Percentiles rank a stretch among this genome's conserved stretches.
Evolutionary conservation across 2,329 filamentous ascomycete genomes (phyloP).

Genomic region (Trichoderma citrinoviride): DNA sequence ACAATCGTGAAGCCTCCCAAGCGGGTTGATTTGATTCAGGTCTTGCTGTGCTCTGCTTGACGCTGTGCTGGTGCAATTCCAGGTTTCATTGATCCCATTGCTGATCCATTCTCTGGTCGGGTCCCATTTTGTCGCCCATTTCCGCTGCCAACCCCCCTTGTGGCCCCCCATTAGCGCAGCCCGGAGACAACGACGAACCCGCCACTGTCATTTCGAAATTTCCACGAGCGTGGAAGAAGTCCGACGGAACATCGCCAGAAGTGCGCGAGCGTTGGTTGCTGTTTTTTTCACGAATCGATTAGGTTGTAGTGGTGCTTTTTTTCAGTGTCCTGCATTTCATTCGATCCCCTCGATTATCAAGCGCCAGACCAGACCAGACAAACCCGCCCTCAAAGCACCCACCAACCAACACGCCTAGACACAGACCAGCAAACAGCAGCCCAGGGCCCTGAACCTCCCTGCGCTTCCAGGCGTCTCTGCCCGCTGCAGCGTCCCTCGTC

Average conservation of each 20-base stretch:
- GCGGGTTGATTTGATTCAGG: too few species aligned
- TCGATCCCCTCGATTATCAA: too few species aligned
- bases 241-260: neutral
- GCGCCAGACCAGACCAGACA: too few species aligned
- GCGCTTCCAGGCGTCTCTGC: neutral
- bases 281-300: neutral
- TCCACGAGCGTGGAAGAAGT: slow-evolving; percentile 4
- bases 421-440: neutral
- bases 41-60: too few species aligned
- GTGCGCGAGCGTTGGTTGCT: neutral
- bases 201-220: slow-evolving; percentile 22
- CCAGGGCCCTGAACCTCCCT: slow-evolving; percentile 2
- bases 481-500: neutral
- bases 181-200: slow-evolving; percentile 16
- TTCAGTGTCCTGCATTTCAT: neutral
- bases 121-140: neutral
- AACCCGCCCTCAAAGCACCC: too few species aligned
- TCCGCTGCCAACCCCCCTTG: slow-evolving; percentile 17
- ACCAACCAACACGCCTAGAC: neutral
- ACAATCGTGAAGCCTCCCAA: too few species aligned
- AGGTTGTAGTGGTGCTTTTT: too few species aligned
- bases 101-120: neutral
- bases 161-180: slow-evolving; percentile 7
- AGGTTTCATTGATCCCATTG: neutral
- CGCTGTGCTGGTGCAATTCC: neutral